Conservation (phyloP, 345 rosid species). For the Salix koriyanagi region DNA sequence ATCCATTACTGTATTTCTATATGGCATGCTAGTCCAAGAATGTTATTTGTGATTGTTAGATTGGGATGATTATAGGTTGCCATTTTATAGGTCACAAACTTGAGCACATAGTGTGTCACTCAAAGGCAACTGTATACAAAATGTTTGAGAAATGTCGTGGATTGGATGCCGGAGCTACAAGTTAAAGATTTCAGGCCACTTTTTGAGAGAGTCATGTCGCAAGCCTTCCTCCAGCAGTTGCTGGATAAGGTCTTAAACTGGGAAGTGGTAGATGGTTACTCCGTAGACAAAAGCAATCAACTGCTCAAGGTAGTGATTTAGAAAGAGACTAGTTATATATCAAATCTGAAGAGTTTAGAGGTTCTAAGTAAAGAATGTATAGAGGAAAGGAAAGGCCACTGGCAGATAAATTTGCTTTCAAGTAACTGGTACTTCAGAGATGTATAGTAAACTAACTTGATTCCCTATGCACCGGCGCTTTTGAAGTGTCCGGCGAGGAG, state of each 20-base stretch:
- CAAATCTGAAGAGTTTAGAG: not conserved
- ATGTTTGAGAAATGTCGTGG: not conserved
- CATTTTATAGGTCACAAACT: not conserved
- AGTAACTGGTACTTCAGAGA: not conserved
- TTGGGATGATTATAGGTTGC: not conserved
- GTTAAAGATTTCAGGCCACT: too few relatives aligned
- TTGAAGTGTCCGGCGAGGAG: not conserved
- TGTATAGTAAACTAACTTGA: not conserved
- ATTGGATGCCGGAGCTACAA: too few relatives aligned
- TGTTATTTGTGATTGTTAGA: not conserved
- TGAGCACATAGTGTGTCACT: not conserved
- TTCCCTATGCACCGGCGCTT: not conserved
- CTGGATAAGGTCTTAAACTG: not conserved
- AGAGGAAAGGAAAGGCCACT: not conserved
- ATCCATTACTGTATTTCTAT: not conserved
- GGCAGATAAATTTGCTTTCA: not conserved
- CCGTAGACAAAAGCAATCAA: not conserved
- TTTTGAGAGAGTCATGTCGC: not conserved
- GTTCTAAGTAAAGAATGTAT: not conserved
- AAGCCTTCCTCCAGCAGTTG: not conserved
- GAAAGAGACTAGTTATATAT: not conserved
- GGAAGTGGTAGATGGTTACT: not conserved
- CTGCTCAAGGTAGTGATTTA: not conserved
- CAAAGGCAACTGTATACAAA: not conserved
- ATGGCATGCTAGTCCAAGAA: not conserved